Percentiles rank a stretch among this genome's conserved stretches.
Conservation (phyloP, 306 rosid genomes). For the Myrica gale region DNA sequence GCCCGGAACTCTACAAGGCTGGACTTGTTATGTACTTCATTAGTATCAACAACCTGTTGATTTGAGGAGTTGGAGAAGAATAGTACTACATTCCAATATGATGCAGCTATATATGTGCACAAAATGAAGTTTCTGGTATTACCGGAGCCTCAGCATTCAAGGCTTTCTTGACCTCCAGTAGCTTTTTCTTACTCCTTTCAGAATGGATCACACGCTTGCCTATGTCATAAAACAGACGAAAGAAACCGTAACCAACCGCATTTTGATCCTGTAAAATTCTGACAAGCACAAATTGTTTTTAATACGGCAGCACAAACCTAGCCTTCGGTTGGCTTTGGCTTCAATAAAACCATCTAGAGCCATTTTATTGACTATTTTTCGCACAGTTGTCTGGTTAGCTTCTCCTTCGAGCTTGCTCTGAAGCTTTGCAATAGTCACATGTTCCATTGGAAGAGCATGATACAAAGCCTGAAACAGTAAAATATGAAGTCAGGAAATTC, state of each 20-base stretch:
- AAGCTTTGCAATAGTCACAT: constrained; percentile 70
- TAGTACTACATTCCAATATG: constrained; percentile 5
- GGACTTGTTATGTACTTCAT: constrained; percentile 49
- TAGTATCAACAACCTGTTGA: constrained; percentile 59
- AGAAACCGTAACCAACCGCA: background rate
- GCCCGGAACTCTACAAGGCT: constrained; percentile 21
- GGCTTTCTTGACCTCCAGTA: constrained; percentile 67
- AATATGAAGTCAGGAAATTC: constrained; percentile 12
- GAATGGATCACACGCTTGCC: constrained; percentile 89
- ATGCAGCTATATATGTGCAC: constrained; percentile 1
- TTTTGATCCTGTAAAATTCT: constrained; percentile 4
- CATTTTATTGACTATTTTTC: constrained; percentile 74
- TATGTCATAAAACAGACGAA: constrained; percentile 26
- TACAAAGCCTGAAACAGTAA: constrained; percentile 60
- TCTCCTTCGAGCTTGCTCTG: constrained; percentile 75
- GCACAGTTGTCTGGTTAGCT: constrained; percentile 53
- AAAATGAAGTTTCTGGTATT: constrained; percentile 8
- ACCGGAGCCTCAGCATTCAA: constrained; percentile 65
- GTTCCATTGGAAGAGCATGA: constrained; percentile 74
- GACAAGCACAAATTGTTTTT: background rate
- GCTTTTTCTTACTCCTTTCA: constrained; percentile 60
- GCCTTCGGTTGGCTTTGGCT: constrained; percentile 67
- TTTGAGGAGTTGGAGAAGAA: background rate
- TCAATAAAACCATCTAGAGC: constrained; percentile 76
- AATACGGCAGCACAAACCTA: constrained; percentile 45